These are phyloP conservation scores for Cavenderia fasciculata DNA, from an alignment of 78 protist species.

Conservation along the genomic window DNA sequence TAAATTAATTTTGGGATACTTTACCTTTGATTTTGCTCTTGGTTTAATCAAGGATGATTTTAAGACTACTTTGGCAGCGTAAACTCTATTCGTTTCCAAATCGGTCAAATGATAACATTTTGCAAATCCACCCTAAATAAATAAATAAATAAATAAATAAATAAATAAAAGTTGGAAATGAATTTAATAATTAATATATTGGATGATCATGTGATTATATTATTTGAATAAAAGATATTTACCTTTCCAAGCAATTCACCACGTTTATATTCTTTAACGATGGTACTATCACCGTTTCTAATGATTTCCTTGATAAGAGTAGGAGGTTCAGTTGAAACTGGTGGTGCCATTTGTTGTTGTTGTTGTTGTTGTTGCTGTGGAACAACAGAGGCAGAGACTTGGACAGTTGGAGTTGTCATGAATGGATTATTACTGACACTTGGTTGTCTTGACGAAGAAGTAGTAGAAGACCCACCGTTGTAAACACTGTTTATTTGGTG, in stretches of 20 bases:
- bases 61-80: constrained; percentile 93
- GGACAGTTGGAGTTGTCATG: too few relatives aligned
- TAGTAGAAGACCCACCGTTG: too few relatives aligned
- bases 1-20: too few relatives aligned
- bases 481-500: neutral
- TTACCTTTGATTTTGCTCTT: constrained; percentile 85
- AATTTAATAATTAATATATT: neutral
- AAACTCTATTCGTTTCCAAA: constrained; percentile 60
- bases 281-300: neutral
- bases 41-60: constrained; percentile 87
- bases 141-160: neutral
- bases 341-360: too few relatives aligned
- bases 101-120: constrained; percentile 88
- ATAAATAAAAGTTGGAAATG: neutral
- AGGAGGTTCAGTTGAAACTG: too few relatives aligned
- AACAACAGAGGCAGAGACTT: too few relatives aligned
- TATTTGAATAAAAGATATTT: neutral
- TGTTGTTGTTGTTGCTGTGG: too few relatives aligned
- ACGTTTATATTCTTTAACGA: constrained; percentile 29
- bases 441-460: too few relatives aligned
- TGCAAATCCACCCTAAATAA: constrained; percentile 95
- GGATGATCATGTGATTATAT: neutral
- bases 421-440: too few relatives aligned
- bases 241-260: constrained; percentile 77
- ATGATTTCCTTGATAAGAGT: constrained; percentile 25